These are phyloP conservation scores for Sisymbrium irio DNA, from an alignment of 345 rosid species.

Conservation along the genomic window DNA sequence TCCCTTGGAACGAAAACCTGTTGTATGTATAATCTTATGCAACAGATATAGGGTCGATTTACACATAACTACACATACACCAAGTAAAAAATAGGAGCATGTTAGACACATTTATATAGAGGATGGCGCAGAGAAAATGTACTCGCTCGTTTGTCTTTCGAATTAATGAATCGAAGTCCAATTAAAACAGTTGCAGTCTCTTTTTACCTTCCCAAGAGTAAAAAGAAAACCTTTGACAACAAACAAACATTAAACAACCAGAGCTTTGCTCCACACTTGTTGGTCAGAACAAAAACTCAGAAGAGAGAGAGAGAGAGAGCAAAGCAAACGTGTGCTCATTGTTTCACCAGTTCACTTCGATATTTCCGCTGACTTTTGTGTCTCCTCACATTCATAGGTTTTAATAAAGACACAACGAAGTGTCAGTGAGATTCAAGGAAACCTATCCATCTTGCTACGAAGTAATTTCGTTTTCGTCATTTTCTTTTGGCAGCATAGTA, in stretches of 20 bases:
- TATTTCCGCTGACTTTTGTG: conserved; percentile 29
- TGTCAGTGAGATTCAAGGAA: conserved; percentile 27
- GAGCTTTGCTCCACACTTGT: conserved; percentile 36
- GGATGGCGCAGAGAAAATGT: conserved; percentile 31
- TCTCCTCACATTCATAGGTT: conserved; percentile 22
- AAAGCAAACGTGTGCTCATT: neutral
- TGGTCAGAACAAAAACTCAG: conserved; percentile 20
- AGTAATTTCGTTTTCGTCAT: neutral
- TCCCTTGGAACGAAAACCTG: neutral
- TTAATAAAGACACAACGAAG: conserved; percentile 23
- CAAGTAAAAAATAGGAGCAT: neutral
- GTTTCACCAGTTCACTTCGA: conserved; percentile 18
- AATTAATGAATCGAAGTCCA: conserved; percentile 7
- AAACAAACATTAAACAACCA: conserved; percentile 25
- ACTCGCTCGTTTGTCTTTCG: conserved; percentile 27
- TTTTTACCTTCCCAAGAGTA: conserved; percentile 28
- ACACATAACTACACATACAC: neutral
- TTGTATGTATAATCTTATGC: neutral
- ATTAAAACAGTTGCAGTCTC: conserved; percentile 16
- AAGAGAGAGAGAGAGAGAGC: neutral
- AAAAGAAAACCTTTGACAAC: conserved; percentile 23
- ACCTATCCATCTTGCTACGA: conserved; percentile 16
- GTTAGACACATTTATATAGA: conserved; percentile 12
- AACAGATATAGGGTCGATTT: neutral
- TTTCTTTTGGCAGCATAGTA: neutral